Percentiles rank a stretch among this genome's conserved stretches.
Conservation (phyloP, 805 yeast genomes). For the Suhomyces tanzawaensis region DNA sequence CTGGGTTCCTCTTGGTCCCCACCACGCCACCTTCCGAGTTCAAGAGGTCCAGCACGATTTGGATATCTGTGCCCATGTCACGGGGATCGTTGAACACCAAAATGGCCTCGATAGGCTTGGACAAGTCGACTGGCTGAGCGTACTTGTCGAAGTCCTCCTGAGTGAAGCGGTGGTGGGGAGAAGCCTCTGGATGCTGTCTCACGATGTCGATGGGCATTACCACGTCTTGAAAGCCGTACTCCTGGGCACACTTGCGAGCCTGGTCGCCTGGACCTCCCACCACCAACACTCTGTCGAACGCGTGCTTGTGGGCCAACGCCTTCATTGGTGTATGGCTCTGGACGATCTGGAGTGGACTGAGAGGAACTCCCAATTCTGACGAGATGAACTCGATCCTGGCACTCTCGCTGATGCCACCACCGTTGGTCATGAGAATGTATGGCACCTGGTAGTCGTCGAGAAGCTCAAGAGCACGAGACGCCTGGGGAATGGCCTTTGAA, state of each 20-base stretch:
- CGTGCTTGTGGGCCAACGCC: slow-evolving; percentile 46
- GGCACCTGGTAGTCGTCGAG: slow-evolving; percentile 61
- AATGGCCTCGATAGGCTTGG: slow-evolving; percentile 64
- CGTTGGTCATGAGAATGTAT: slow-evolving; percentile 82
- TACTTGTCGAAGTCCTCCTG: slow-evolving; percentile 44
- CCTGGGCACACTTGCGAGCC: slow-evolving; percentile 68
- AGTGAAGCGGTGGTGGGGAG: slow-evolving; percentile 66
- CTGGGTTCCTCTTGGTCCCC: slow-evolving; percentile 53
- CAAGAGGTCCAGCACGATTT: slow-evolving; percentile 69
- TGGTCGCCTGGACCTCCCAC: slow-evolving; percentile 78
- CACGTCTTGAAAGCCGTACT: slow-evolving; percentile 77
- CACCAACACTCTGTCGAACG: slow-evolving; percentile 62
- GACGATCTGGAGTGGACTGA: slow-evolving; percentile 65
- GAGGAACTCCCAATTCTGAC: slow-evolving; percentile 38
- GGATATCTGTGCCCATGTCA: slow-evolving; percentile 83
- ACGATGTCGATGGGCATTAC: slow-evolving; percentile 72
- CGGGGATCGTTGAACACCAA: slow-evolving; percentile 86
- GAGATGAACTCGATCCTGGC: slow-evolving; percentile 57
- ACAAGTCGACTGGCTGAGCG: slow-evolving; percentile 28
- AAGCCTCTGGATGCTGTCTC: slow-evolving; percentile 50
- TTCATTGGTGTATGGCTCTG: slow-evolving; percentile 88
- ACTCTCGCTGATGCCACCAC: slow-evolving; percentile 76
- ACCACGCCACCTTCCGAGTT: slow-evolving; percentile 59
- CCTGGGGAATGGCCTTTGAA: slow-evolving; percentile 59
- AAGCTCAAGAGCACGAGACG: slow-evolving; percentile 55